phyloP scores from a whole-genome alignment of 2,329 filamentous ascomycete genomes.

The Verticillium nubilum region DNA sequence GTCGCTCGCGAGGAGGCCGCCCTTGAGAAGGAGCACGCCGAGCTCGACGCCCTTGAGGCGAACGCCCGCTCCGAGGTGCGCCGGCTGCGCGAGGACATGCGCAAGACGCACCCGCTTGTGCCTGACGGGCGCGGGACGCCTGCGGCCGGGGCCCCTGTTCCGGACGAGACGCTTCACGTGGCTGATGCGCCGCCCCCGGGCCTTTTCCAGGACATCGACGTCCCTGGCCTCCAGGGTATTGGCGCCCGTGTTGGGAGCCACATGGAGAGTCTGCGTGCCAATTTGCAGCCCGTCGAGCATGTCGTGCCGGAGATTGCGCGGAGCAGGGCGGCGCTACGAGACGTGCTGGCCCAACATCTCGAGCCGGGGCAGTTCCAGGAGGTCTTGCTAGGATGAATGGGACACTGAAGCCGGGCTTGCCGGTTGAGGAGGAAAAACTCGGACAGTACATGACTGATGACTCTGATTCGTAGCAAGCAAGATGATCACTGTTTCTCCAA shows the following conservation, averaged over 20 bases:
- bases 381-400: slow-evolving; percentile 36
- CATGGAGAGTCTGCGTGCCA: slow-evolving; percentile 50
- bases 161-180: neutral
- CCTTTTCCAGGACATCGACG: slow-evolving; percentile 25
- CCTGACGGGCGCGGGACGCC: slow-evolving; percentile 27
- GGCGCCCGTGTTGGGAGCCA: slow-evolving; percentile 46
- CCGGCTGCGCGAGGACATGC: slow-evolving; percentile 42
- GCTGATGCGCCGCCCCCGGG: neutral
- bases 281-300: slow-evolving; percentile 48
- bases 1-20: slow-evolving; percentile 49
- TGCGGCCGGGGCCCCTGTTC: neutral
- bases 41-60: slow-evolving; percentile 43
- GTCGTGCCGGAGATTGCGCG: slow-evolving; percentile 42
- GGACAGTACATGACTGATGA: neutral
- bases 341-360: slow-evolving; percentile 40
- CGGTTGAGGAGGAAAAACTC: neutral
- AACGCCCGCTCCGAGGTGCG: slow-evolving; percentile 51
- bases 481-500: neutral
- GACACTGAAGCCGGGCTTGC: neutral
- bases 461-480: neutral
- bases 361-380: slow-evolving; percentile 39
- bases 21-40: slow-evolving; percentile 50
- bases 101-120: slow-evolving; percentile 45
- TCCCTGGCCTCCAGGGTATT: slow-evolving; percentile 38
- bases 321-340: slow-evolving; percentile 43